Base-by-base conservation (phyloP, 345 rosid genomes). In the Camelina laxa region DNA sequence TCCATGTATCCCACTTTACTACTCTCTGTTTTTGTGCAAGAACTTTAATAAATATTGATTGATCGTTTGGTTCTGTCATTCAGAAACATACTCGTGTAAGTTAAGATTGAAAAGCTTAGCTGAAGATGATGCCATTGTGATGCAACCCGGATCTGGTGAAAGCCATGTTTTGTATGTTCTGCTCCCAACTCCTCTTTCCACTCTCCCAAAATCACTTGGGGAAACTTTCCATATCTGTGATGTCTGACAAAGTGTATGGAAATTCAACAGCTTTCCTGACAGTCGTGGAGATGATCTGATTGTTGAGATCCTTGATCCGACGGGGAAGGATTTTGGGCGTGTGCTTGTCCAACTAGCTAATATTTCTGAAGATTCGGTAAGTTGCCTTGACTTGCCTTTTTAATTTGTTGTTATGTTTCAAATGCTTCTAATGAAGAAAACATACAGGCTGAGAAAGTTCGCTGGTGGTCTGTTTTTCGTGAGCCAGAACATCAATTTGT, bases 101-200 rank as follows among this genome's bases (percentile, higher is more conserved):
- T 75, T 95, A 72, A 82, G 93, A 80, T 75, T 95, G 85, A 95
- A 95, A 78, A 95, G 93, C 82, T 84, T 89, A 70, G 64, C 82
- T 22, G 97, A 90, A 81, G 96, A 92, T 76, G 97, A 89, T 72
- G 83, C 85, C 68, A 57, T 87, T 70, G 80, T 80, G 75, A 84
- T 95, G 97, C 97, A 92, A 66, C 93, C 96, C 45, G 99, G 97
- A 76, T 90, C 97, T 62, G 91, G 97, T 75, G 99, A 95, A 90
- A 82, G 85, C 68, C 96, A 92, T 73, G 85, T 95, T 70, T 95
- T 95, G 99, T 95, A 90, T 73, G 97, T 82, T 45, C 49, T 78
- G 30, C 63, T 70, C 71, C 27, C 21, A 45, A 39, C 44, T 56
- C 39, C 24, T 19, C 45, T 78, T 39, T 69, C 66, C 80, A 65